A percentile compares a stretch with the other conserved stretches of the same genome.
Evolutionary conservation across 139 green algal species (phyloP).

Genomic region (Coelastrella sp.): DNA sequence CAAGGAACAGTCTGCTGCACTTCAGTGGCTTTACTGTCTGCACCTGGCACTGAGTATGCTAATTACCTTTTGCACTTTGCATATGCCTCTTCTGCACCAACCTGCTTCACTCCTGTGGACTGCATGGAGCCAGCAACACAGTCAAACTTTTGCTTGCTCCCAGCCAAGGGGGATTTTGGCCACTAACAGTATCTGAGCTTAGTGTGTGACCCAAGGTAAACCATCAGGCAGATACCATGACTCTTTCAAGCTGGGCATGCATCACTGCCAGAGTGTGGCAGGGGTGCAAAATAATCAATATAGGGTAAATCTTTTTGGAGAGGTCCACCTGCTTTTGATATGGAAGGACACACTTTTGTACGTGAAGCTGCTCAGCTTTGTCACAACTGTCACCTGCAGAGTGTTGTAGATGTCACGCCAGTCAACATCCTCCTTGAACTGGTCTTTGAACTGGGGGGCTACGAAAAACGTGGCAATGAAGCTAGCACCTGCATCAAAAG

Average conservation of each 20-base stretch:
- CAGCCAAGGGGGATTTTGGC: too few relatives aligned
- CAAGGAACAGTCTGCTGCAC: neutral
- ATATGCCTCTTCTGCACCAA: slow-evolving; percentile 16
- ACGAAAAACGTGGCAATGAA: slow-evolving; percentile 45
- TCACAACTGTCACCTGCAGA: neutral
- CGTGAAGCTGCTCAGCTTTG: too few relatives aligned
- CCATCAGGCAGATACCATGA: too few relatives aligned
- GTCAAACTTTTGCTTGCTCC: too few relatives aligned
- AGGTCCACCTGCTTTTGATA: neutral
- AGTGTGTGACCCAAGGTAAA: too few relatives aligned
- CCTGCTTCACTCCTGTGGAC: slow-evolving; percentile 31
- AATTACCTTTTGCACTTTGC: slow-evolving; percentile 44
- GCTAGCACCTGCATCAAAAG: neutral
- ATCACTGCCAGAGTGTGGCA: too few relatives aligned
- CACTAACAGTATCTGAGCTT: too few relatives aligned
- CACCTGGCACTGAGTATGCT: neutral
- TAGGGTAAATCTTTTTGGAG: too few relatives aligned
- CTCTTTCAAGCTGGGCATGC: too few relatives aligned
- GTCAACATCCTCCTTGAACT: slow-evolving; percentile 50
- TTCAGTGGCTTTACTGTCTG: neutral
- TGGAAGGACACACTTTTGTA: neutral
- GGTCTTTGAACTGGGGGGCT: slow-evolving; percentile 37
- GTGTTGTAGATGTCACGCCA: slow-evolving; percentile 41
- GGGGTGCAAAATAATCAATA: too few relatives aligned
- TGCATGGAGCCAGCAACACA: neutral